These are phyloP conservation scores for Paraglomus occultum DNA, from an alignment of 192 early-diverging fungal species.

Conservation along the genomic window DNA sequence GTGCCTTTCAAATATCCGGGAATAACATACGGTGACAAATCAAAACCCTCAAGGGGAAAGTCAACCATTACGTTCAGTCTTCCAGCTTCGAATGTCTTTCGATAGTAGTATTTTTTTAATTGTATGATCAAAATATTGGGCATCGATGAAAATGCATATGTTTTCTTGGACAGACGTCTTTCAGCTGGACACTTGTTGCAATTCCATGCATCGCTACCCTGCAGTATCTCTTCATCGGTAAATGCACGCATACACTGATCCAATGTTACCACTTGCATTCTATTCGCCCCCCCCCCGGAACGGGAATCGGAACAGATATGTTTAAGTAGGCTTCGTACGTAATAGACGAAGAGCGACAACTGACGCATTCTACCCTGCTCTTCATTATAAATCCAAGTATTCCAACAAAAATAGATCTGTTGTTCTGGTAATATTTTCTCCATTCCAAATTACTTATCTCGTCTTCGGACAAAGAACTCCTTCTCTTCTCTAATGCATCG, in stretches of 20 bases:
- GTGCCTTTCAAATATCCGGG: conserved; percentile 1
- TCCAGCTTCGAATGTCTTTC: conserved; percentile 84
- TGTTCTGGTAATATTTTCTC: conserved; percentile 68
- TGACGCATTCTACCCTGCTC: conserved; percentile 64
- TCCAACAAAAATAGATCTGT: conserved; percentile 82
- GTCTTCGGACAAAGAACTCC: conserved; percentile 63
- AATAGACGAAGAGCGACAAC: conserved; percentile 73
- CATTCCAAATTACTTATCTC: conserved; percentile 65
- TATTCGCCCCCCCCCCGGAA: conserved; percentile 49
- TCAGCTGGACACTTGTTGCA: conserved; percentile 80
- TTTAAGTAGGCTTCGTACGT: conserved; percentile 94
- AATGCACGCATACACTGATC: conserved; percentile 85
- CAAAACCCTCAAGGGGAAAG: conserved; percentile 70
- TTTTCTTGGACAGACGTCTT: conserved; percentile 69
- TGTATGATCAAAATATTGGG: conserved; percentile 92
- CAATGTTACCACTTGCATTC: conserved; percentile 39
- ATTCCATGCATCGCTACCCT: conserved; percentile 89
- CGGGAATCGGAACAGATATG: conserved; percentile 85
- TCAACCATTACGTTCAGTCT: conserved; percentile 87
- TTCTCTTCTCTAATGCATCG: conserved; percentile 50
- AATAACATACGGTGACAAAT: conserved; percentile 55
- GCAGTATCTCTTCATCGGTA: conserved; percentile 80
- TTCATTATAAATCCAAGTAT: conserved; percentile 87
- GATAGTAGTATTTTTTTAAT: conserved; percentile 89
- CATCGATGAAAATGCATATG: conserved; percentile 70